phyloP scores from a whole-genome alignment of 139 green algal genomes.

The Haematococcus lacustris region DNA sequence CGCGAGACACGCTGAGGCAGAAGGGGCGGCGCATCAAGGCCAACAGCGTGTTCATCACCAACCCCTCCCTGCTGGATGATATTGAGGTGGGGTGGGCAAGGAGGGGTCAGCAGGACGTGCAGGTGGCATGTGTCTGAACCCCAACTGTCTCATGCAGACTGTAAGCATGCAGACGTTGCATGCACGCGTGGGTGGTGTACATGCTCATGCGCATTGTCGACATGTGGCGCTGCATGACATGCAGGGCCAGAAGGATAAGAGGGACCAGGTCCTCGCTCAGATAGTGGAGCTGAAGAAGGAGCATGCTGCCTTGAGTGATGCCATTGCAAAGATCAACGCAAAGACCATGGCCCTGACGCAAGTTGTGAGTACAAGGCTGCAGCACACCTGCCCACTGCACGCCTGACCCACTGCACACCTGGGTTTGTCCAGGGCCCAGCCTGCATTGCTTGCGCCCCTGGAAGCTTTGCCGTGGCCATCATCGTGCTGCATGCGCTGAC shows the following conservation, averaged over 20 bases:
- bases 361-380: constrained; percentile 5
- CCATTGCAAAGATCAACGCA: constrained; percentile 10
- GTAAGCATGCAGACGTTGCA: too few relatives aligned
- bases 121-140: neutral
- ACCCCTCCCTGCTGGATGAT: constrained; percentile 44
- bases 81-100: constrained; percentile 42
- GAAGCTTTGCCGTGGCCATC: neutral
- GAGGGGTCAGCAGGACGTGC: neutral
- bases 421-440: neutral
- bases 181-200: too few relatives aligned
- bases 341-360: constrained; percentile 21
- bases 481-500: neutral
- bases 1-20: constrained; percentile 35
- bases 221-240: neutral
- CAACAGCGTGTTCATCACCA: constrained; percentile 41
- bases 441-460: neutral
- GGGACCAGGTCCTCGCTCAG: constrained; percentile 22
- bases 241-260: constrained; percentile 34
- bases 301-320: constrained; percentile 10
- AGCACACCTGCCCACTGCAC: neutral
- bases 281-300: constrained; percentile 34
- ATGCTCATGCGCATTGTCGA: too few relatives aligned
- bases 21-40: constrained; percentile 45
- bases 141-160: too few relatives aligned
- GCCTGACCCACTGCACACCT: neutral